Evolutionary conservation across 73 alveolate species (phyloP).

Genomic region (Symbiodinium pilosum): DNA sequence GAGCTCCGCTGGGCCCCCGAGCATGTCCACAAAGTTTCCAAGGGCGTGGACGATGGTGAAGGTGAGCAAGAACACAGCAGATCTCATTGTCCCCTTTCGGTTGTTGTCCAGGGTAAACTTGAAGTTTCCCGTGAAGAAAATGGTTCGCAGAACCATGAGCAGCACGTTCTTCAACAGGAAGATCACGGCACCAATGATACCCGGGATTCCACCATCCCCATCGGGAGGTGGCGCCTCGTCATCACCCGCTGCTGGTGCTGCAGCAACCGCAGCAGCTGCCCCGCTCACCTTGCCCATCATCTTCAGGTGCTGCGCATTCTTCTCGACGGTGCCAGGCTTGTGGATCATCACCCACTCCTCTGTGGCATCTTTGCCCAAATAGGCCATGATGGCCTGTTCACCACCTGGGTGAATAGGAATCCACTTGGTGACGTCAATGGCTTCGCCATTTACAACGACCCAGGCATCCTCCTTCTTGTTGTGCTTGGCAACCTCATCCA

Average conservation of each 20-base stretch:
- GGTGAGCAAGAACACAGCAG: slow-evolving; percentile 67
- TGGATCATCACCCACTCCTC: slow-evolving; percentile 94
- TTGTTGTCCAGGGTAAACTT: slow-evolving; percentile 69
- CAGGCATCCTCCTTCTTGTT: slow-evolving; percentile 94
- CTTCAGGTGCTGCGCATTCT: slow-evolving; percentile 90
- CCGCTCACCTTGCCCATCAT: slow-evolving; percentile 76
- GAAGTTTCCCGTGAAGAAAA: slow-evolving; percentile 84
- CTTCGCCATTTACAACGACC: slow-evolving; percentile 70
- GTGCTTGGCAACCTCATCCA: slow-evolving; percentile 87
- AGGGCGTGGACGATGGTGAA: slow-evolving; percentile 79
- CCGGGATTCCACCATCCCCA: slow-evolving; percentile 83
- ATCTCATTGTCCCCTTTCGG: slow-evolving; percentile 85
- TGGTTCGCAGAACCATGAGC: slow-evolving; percentile 27
- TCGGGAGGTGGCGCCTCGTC: slow-evolving; percentile 72
- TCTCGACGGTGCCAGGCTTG: slow-evolving; percentile 90
- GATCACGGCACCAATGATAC: slow-evolving; percentile 43
- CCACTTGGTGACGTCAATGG: slow-evolving; percentile 93
- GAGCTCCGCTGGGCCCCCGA: slow-evolving; percentile 25
- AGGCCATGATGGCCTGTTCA: slow-evolving; percentile 88
- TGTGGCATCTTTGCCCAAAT: slow-evolving; percentile 83
- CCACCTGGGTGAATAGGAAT: slow-evolving; percentile 91
- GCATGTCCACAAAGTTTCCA: slow-evolving; percentile 87
- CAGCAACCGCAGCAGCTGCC: not conserved
- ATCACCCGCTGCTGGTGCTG: slow-evolving; percentile 13
- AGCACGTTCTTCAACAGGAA: slow-evolving; percentile 48